phyloP scores from a whole-genome alignment of 495 filamentous ascomycete genomes.

The Terfezia claveryi region DNA sequence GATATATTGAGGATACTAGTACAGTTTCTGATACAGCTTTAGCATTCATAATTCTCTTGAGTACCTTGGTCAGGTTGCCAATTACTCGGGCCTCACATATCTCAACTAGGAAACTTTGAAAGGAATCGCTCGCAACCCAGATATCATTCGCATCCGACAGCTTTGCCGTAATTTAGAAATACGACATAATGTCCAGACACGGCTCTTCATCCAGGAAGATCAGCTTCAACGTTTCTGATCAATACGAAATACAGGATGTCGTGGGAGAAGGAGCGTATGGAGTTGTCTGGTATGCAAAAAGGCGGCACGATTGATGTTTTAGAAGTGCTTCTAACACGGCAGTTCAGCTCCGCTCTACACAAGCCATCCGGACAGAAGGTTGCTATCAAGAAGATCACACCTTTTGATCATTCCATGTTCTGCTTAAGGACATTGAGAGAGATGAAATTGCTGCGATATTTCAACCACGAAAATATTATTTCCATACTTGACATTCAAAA shows the following conservation, averaged over 20 bases:
- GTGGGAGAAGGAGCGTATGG: conserved; percentile 98
- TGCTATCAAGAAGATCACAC: conserved; percentile 99
- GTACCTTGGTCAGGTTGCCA: not conserved
- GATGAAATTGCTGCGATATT: conserved; percentile 98
- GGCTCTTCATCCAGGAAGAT: conserved; percentile 60
- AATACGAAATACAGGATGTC: conserved; percentile 98
- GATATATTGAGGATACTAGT: too few relatives aligned
- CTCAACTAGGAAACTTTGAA: not conserved
- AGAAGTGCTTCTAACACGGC: too few relatives aligned
- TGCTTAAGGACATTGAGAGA: conserved; percentile 90
- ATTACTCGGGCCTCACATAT: not conserved
- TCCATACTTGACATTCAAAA: conserved; percentile 98
- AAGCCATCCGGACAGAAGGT: conserved; percentile 98
- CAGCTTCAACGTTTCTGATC: conserved; percentile 98
- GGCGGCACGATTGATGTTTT: not conserved
- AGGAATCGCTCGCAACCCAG: not conserved
- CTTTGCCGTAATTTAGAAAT: not conserved
- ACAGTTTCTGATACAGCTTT: not conserved
- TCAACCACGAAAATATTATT: conserved; percentile 99
- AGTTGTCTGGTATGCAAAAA: conserved; percentile 69
- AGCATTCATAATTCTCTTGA: not conserved
- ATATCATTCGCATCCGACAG: too few relatives aligned
- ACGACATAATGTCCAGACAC: not conserved
- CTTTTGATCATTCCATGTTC: conserved; percentile 99
- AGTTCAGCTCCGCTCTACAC: conserved; percentile 72